Evolutionary conservation across 805 yeast species (phyloP), one percentile per base, ranked within the genome.

Genomic region (Priceomyces fermenticarens): DNA sequence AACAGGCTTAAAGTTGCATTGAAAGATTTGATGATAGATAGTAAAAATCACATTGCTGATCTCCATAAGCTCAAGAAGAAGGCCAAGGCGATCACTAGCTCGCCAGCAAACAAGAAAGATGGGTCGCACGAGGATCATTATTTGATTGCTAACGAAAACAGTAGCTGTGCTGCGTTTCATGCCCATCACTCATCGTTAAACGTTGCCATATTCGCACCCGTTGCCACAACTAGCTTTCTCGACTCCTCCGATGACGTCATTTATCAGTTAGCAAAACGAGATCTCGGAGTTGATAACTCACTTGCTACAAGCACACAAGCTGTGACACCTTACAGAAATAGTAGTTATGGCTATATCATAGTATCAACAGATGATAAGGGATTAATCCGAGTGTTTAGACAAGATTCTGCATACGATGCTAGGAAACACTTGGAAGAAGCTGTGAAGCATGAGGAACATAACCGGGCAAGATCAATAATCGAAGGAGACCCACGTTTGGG

Each of bases 341-440:
- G 32, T 14, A 17, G 11, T 8, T 20, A 27, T 16, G 71, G 73
- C 4, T 68, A 72, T 52, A 81, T 88, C 33, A 77, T 88, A 11
- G 81, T 89, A 2, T 82, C 93, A 0, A 80, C 91, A 0, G 97
- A 89, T 60, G 77, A 77, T 41, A 62, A 68, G 15, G 97, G 97
- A 0, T 49, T 73, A 2, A 85, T 89, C 25, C 63, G 93, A 34
- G 85, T 89, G 0, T 86, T 85, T 57, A 71, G 97, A 54, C 83
- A 87, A 42, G 97, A 89, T 58, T 72, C 83, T 40, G 84, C 93
- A 0, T 69, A 77, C 38, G 46, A 48, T 13, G 48, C 58, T 26
- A 45, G 75, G 13, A 66, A 63, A 28, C 25, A 43, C 8, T 44
- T 58, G 26, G 27, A 20, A 8, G 25, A 20, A 20, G 8, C 25